Evolutionary conservation across 352 stramenopile genomes (phyloP), one percentile per base, ranked within the genome.

Genomic region (Phytopythium litorale): DNA sequence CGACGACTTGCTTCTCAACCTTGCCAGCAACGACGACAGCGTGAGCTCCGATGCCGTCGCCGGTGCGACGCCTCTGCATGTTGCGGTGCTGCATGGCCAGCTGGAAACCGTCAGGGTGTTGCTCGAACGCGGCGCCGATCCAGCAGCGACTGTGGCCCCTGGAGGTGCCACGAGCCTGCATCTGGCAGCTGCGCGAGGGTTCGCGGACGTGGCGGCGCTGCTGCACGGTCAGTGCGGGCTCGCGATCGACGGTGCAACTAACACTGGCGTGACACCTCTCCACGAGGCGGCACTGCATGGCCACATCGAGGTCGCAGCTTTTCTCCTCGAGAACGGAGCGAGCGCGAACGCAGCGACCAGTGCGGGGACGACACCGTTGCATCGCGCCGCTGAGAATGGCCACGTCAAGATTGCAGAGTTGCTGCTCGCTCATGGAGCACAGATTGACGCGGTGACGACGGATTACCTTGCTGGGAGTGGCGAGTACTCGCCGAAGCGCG

Each of bases 61-160:
- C 30, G 79, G 79, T 33, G 73, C 76, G 32, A 85, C 76, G 16
- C 76, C 76, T 46, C 61, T 88, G 56, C 78, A 85, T 57, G 72
- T 88, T 60, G 79, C 79, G 30, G 72, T 69, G 49, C 79, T 82
- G 63, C 75, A 88, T 64, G 79, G 78, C 16, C 79, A 89, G 62
- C 62, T 85, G 28, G 75, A 87, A 63, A 83, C 76, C 28, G 71
- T 87, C 45, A 70, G 75, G 54, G 64, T 80, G 58, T 64, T 89
- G 30, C 33, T 83, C 28, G 48, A 66, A 51, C 71, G 73, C 18
- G 75, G 75, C 1, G 79, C 79, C 15, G 74, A 80, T 66, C 49
- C 82, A 28, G 60, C 70, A 12, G 78, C 75, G 37, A 73, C 64
- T 13, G 67, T 87, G 32, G 38, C 23, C 4, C 76, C 76, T 2